Conservation (phyloP, 305 asterid genomes). For the Plantago coronopus region DNA sequence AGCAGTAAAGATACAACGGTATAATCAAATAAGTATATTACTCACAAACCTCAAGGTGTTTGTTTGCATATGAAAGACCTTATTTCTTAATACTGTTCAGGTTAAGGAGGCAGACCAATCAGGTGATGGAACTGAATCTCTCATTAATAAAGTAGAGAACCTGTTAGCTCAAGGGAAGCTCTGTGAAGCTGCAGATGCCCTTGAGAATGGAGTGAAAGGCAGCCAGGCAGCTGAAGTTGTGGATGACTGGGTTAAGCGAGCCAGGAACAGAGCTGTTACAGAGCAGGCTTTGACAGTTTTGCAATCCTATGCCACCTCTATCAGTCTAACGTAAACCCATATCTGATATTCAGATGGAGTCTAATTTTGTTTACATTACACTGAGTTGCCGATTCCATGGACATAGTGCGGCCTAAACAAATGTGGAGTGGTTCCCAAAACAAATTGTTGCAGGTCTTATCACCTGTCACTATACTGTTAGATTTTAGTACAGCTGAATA, state of each 20-base stretch:
- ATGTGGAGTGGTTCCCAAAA: slow-evolving; percentile 11
- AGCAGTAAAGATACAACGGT: not conserved
- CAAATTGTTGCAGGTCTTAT: slow-evolving; percentile 22
- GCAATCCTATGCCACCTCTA: slow-evolving; percentile 72
- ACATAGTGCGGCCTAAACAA: slow-evolving; percentile 5
- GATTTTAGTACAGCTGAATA: slow-evolving; percentile 20
- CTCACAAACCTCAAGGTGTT: not conserved
- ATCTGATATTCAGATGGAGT: not conserved
- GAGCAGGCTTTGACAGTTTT: slow-evolving; percentile 79
- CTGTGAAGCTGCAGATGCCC: slow-evolving; percentile 80
- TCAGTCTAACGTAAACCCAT: slow-evolving; percentile 48
- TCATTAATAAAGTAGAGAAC: slow-evolving; percentile 66
- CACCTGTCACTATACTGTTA: slow-evolving; percentile 20
- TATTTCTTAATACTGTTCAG: slow-evolving; percentile 29
- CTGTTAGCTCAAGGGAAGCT: slow-evolving; percentile 75
- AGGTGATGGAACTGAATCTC: slow-evolving; percentile 82
- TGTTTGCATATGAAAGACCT: not conserved
- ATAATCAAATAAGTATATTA: not conserved
- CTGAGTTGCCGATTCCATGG: slow-evolving; percentile 3
- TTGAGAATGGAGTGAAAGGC: slow-evolving; percentile 73
- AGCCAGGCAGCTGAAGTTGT: slow-evolving; percentile 74
- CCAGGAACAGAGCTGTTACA: slow-evolving; percentile 71
- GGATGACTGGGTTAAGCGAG: slow-evolving; percentile 62
- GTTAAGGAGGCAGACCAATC: slow-evolving; percentile 62
- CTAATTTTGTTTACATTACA: slow-evolving; percentile 21